Evolutionary conservation across 2,329 filamentous ascomycete species (phyloP).

Genomic region (Trichothecium sympodiale): DNA sequence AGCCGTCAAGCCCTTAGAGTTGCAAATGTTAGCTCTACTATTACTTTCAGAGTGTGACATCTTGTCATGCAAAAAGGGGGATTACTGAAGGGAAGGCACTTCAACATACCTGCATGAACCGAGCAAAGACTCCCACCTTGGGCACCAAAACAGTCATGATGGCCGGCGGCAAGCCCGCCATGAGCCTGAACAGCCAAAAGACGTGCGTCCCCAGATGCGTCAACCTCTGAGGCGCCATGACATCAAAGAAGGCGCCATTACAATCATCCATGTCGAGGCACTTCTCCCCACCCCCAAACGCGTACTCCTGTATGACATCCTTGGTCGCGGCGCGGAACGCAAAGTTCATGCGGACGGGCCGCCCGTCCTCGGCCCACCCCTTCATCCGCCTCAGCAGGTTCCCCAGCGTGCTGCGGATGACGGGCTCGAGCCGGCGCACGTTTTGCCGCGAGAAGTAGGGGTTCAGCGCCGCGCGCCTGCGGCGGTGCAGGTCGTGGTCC

Average conservation of each 20-base stretch:
- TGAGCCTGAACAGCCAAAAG: conserved; percentile 9
- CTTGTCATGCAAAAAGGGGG: no score
- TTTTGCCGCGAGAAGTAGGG: conserved; percentile 14
- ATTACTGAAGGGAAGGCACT: background rate
- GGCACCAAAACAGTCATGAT: conserved; percentile 9
- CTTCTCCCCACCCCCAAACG: conserved; percentile 9
- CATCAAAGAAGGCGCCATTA: conserved; percentile 15
- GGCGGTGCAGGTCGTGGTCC: conserved; percentile 12
- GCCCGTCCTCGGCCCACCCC: conserved; percentile 4
- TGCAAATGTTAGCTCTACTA: background rate
- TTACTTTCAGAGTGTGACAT: no score
- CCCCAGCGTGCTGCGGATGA: conserved; percentile 6
- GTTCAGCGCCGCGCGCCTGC: conserved; percentile 9
- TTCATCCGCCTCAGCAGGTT: conserved; percentile 3
- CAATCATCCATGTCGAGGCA: conserved; percentile 18
- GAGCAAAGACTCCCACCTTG: conserved; percentile 2
- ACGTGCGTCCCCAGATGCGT: conserved; percentile 12
- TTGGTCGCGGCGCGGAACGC: conserved; percentile 8
- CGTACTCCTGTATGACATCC: conserved; percentile 10
- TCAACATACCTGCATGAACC: conserved; percentile 4
- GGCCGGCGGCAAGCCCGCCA: conserved; percentile 10
- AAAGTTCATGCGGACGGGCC: conserved; percentile 4
- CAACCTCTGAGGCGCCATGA: conserved; percentile 7
- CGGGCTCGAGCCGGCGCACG: conserved; percentile 6
- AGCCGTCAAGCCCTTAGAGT: conserved; percentile 4